Evolutionary conservation across 2,329 filamentous ascomycete species (phyloP).

Genomic region (Fusarium abutilonis): DNA sequence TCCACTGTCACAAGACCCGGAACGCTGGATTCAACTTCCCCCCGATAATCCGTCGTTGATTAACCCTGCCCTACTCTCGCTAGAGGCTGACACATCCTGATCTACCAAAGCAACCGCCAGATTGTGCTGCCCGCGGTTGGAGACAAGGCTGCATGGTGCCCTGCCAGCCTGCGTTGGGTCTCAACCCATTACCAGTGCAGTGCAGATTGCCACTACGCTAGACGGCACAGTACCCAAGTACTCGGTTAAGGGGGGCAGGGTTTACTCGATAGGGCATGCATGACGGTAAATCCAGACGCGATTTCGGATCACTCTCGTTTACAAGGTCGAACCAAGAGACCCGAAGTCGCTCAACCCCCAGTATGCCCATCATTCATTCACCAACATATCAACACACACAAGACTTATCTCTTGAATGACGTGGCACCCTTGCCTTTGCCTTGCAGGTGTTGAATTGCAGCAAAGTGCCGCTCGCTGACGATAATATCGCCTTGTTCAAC

Average conservation of each 20-base stretch:
- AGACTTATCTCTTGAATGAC: conserved; percentile 34
- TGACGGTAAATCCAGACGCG: conserved; percentile 40
- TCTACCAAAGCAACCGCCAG: conserved; percentile 30
- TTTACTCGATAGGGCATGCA: conserved; percentile 41
- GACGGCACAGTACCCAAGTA: conserved; percentile 40
- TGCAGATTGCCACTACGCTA: conserved; percentile 33
- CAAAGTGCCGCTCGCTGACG: conserved; percentile 29
- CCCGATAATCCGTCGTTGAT: conserved; percentile 19
- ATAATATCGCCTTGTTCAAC: conserved; percentile 23
- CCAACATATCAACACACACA: conserved; percentile 5
- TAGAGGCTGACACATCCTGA: conserved; percentile 32
- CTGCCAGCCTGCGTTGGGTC: conserved; percentile 12
- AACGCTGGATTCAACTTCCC: conserved; percentile 15
- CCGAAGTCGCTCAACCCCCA: neutral
- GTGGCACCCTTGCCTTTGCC: conserved; percentile 36
- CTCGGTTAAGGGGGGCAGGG: conserved; percentile 42
- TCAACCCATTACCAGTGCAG: conserved; percentile 32
- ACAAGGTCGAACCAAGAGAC: conserved; percentile 17
- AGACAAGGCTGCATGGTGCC: conserved; percentile 24
- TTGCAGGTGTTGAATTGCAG: conserved; percentile 28
- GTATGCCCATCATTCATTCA: conserved; percentile 11
- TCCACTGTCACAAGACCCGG: conserved; percentile 33
- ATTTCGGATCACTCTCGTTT: conserved; percentile 35
- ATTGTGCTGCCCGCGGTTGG: conserved; percentile 20
- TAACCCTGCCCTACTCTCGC: conserved; percentile 39